Percentiles rank a stretch among this genome's conserved stretches.
Evolutionary conservation across 2,329 filamentous ascomycete species (phyloP).

Genomic region (Xylariales sp.): DNA sequence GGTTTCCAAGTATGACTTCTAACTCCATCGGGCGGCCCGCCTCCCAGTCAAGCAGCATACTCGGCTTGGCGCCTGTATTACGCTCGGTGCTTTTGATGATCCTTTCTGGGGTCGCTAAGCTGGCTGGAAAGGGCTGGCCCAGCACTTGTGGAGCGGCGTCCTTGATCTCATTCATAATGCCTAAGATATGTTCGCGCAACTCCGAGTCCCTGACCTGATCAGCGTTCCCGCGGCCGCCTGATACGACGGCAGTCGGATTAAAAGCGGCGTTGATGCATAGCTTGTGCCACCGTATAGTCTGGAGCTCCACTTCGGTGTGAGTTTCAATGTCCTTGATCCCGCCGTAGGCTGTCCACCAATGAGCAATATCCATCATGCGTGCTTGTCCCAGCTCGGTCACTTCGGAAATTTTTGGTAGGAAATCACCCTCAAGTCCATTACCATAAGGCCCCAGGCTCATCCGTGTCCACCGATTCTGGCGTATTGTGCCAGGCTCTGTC

Average conservation of each 20-base stretch:
- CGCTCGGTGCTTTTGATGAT: constrained; percentile 59
- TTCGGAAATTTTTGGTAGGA: constrained; percentile 15
- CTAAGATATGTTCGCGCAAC: constrained; percentile 55
- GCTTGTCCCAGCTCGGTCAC: constrained; percentile 30
- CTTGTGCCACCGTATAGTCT: constrained; percentile 72
- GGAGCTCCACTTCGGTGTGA: constrained; percentile 61
- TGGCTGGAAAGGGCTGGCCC: constrained; percentile 53
- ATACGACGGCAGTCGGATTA: constrained; percentile 68
- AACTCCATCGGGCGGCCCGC: constrained; percentile 62
- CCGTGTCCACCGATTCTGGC: constrained; percentile 70
- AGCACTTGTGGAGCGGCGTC: constrained; percentile 59
- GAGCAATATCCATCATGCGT: constrained; percentile 44
- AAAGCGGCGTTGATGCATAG: constrained; percentile 72
- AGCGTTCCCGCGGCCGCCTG: constrained; percentile 59
- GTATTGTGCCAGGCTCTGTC: constrained; percentile 55
- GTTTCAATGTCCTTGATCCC: constrained; percentile 62
- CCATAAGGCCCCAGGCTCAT: constrained; percentile 66
- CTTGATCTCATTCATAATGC: constrained; percentile 68
- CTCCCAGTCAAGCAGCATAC: constrained; percentile 70
- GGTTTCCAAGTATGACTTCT: constrained; percentile 69
- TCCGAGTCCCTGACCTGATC: constrained; percentile 63
- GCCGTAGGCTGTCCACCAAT: constrained; percentile 51
- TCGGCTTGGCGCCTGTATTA: constrained; percentile 60
- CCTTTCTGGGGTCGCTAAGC: constrained; percentile 58
- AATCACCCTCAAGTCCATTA: constrained; percentile 37